Evolutionary conservation across 164 flowering plant genomes (phyloP).

Genomic region (grape (Vitis vinifera)): DNA sequence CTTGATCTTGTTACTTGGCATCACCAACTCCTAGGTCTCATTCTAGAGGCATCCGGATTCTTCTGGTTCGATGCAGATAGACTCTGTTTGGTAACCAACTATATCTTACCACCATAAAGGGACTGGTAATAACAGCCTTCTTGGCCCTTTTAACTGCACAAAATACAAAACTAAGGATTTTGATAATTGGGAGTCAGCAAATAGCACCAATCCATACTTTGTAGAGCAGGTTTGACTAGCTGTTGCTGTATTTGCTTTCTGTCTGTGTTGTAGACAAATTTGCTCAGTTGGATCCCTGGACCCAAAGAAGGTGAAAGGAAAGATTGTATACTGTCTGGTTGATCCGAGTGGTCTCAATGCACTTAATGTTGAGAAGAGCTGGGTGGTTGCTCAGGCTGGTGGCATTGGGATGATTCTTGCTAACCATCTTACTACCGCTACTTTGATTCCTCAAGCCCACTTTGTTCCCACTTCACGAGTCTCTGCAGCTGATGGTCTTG

Average conservation of each 20-base stretch:
- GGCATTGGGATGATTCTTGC: constrained; percentile 7
- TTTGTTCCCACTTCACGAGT: neutral
- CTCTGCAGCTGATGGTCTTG: constrained; percentile 1
- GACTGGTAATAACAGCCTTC: no score
- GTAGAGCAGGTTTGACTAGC: no score
- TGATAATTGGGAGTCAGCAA: no score
- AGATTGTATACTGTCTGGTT: neutral
- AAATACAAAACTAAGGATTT: no score
- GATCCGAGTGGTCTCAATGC: neutral
- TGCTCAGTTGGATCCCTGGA: constrained; percentile 8
- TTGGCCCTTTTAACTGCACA: no score
- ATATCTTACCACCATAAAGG: no score
- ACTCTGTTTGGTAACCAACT: no score
- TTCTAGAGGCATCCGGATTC: no score
- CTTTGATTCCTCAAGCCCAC: neutral
- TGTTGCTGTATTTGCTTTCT: neutral
- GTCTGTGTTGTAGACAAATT: neutral
- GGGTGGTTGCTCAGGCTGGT: constrained; percentile 6
- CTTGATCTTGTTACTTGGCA: neutral
- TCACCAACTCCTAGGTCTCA: neutral
- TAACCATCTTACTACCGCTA: neutral
- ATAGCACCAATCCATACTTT: no score
- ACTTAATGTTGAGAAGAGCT: neutral
- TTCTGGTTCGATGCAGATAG: no score
- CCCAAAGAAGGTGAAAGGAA: neutral